Base-by-base conservation (phyloP, 345 rosid species). In the Gossypium turneri region DNA sequence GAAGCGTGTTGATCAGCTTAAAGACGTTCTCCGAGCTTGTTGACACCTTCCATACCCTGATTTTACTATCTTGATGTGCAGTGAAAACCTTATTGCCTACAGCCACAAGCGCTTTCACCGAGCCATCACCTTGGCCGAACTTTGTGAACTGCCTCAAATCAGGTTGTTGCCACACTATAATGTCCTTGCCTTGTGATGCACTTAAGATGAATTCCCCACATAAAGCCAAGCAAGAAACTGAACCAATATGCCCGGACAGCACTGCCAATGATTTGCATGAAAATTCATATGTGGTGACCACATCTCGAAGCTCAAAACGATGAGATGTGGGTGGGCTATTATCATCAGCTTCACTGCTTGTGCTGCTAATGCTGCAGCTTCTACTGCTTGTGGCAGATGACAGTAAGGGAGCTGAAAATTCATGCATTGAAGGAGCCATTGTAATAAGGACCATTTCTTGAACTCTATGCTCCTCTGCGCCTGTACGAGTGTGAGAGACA, bases 141-240 rank as follows among this genome's bases (percentile, higher is more conserved):
- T 94, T 94, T 0, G 98, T 85, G 75, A 94, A 90, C 77, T 85
- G 64, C 82, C 86, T 86, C 83, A 94, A 79, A 79, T 94, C 98
- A 12, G 98, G 98, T 85, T 92, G 97, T 53, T 94, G 97, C 98
- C 98, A 94, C 3, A 92, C 97, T 55, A 94, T 94, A 19, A 94
- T 94, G 73, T 94, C 98, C 75, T 85, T 94, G 0, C 98, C 98
- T 43, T 91, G 97, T 2, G 98, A 94, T 0, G 97, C 98, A 55
- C 95, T 94, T 59, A 94, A 76, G 74, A 94, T 81, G 82, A 94
- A 94, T 75, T 92, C 98, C 9, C 98, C 98, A 2, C 98, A 91
- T 24, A 92, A 75, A 2, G 96, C 95, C 73, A 92, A 60, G 81
- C 92, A 94, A 2, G 98, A 94, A 69, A 94, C 93, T 0, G 98